Percentiles rank a stretch among this genome's conserved stretches.
These are phyloP conservation scores for Phytophthora kernoviae DNA, from an alignment of 352 stramenopile species.

Conservation along the genomic window DNA sequence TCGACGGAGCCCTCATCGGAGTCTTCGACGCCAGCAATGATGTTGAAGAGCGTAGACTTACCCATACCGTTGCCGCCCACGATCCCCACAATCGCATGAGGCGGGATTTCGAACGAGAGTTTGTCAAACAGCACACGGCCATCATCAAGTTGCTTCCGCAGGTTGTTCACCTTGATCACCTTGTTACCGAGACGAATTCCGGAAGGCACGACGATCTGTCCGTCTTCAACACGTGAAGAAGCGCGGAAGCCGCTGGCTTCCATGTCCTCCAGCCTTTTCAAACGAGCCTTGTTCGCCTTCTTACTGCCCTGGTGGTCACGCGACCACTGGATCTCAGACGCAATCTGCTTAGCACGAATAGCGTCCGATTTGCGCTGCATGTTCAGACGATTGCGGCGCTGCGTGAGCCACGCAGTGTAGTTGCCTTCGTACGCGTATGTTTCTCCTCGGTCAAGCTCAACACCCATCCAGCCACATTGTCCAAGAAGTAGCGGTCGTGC, in stretches of 20 bases:
- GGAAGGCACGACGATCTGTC: constrained; percentile 91
- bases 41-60: constrained; percentile 97
- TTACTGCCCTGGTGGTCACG: constrained; percentile 81
- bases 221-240: constrained; percentile 75
- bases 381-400: constrained; percentile 94
- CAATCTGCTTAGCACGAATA: constrained; percentile 91
- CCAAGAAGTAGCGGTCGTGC: constrained; percentile 99
- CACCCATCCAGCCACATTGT: constrained; percentile 98
- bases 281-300: constrained; percentile 92
- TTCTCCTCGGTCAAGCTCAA: constrained; percentile 96
- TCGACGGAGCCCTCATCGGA: constrained; percentile 80
- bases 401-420: constrained; percentile 97
- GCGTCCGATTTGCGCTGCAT: constrained; percentile 94
- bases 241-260: constrained; percentile 65
- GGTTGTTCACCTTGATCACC: constrained; percentile 85
- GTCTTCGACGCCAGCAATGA: constrained; percentile 93
- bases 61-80: constrained; percentile 98
- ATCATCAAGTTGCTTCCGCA: constrained; percentile 77
- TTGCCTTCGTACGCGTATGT: constrained; percentile 98
- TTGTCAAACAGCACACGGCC: constrained; percentile 92
- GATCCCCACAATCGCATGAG: constrained; percentile 96
- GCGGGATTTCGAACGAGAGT: constrained; percentile 93
- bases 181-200: constrained; percentile 94
- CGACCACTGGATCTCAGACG: constrained; percentile 95
- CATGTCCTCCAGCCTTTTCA: constrained; percentile 93